Evolutionary conservation across 176 grass and related monocot species (phyloP).

Genomic region (Avena insularis): DNA sequence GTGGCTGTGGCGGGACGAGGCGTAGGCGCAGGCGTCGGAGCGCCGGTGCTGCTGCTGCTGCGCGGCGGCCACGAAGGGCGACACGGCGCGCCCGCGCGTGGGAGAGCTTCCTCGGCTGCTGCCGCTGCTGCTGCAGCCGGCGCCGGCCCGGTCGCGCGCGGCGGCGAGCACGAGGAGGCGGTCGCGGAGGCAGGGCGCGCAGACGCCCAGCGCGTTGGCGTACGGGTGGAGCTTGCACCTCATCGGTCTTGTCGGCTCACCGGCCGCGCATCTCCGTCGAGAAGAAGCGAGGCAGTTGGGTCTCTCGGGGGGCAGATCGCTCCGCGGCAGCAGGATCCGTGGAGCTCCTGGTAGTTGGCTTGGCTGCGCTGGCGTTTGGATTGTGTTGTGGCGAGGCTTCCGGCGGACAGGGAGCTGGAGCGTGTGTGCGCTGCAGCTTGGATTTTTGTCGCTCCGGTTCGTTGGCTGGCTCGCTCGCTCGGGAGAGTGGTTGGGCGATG

Average conservation of each 20-base stretch:
- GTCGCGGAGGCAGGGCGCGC: slow-evolving; percentile 75
- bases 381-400: not conserved
- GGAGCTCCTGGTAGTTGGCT: not conserved
- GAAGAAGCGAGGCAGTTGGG: not conserved
- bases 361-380: not conserved
- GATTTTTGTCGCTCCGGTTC: not conserved
- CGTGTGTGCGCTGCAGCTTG: slow-evolving; percentile 18
- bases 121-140: not conserved
- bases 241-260: slow-evolving; percentile 39
- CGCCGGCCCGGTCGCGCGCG: slow-evolving; percentile 26
- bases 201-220: slow-evolving; percentile 71
- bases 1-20: not conserved
- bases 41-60: slow-evolving; percentile 36
- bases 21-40: slow-evolving; percentile 58
- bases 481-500: not conserved
- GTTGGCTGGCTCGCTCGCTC: not conserved
- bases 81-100: slow-evolving; percentile 35
- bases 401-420: not conserved
- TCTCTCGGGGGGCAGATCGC: not conserved
- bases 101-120: slow-evolving; percentile 28
- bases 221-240: slow-evolving; percentile 81
- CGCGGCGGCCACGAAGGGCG: slow-evolving; percentile 42
- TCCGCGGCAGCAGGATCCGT: not conserved
- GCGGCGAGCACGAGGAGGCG: slow-evolving; percentile 72
- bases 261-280: slow-evolving; percentile 24